Base-by-base conservation (phyloP, 1,284 basidiomycete genomes). In the Flammula alnicola region DNA sequence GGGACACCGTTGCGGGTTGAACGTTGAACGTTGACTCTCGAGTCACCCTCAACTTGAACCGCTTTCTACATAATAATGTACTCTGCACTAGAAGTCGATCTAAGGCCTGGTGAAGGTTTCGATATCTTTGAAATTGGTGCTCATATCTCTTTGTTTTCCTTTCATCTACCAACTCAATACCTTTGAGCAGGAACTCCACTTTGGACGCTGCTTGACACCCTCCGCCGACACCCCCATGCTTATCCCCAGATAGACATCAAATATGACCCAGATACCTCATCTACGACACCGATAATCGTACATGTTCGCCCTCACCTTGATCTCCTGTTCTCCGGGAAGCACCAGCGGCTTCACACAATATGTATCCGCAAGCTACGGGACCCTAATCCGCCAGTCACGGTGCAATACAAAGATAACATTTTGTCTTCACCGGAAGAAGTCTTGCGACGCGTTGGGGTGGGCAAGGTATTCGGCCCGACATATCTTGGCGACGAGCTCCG, bases 241-340 rank as follows among this genome's bases (percentile, higher is more conserved):
- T 93, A 90, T 55, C 91, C 91, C 31, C 86, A 90, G 60, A 80
- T 93, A 36, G 89, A 93, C 55, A 73, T 95, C 59, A 91, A 91
- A 65, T 94, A 86, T 65, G 91, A 95, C 63, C 78, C 83, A 8
- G 87, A 91, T 57, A 71, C 81, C 39, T 77, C 83, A n/a, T 78
- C 86, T 4, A 81, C 76, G 3, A 86, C 88, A 1, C 88, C 91
- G 2, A 76, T 93, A 10, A 80, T 93, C 49, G 71, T 95, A 0
- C 88, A 92, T 59, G 69, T 93, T 20, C 83, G 86, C 23, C 88
- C 88, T 0, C 83, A 91, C 59, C 72, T 94, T 37, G 86, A 91
- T 62, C 79, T 93, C 14, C 75, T 92, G 31, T 93, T 93, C 70
- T 88, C 88, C 8, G 83, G 83, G 8, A 79, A 79, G 49, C 77